Base-by-base conservation (phyloP, 2,329 filamentous ascomycete species). In the Emergomyces pasteurianus region DNA sequence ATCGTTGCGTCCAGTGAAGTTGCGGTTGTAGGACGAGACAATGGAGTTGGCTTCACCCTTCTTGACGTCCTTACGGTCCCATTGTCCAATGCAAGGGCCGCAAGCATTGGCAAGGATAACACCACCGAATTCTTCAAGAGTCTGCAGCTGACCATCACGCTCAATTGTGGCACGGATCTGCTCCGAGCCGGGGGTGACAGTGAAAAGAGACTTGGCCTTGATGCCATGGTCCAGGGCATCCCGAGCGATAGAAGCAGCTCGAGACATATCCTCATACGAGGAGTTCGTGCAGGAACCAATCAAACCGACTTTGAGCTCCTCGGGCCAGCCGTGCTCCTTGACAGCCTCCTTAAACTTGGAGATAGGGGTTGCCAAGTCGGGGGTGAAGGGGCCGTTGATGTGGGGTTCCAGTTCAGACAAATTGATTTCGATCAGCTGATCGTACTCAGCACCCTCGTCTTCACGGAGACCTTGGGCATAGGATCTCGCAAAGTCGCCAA, bases 241-340 rank as follows among this genome's bases (percentile, higher is more conserved):
- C 69, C 86, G 86, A 66, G 90, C 92, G 74, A 97, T 96, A 64
- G 89, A 91, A 64, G 92, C 92, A 67, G 88, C 90, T 67, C 94
- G 90, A 70, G 86, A 88, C 92, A 97, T 97, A 73, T 97, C 94
- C 81, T 88, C 85, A 71, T 88, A 88, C 2, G 85, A 87, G 55
- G 85, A 87, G 85, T 99, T 99, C 70, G 94, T 99, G 89, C 94
- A 99, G 71, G 92, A 96, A 68, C 94, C 94, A 71, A 99, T 97
- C 62, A 99, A 81, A 73, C 92, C 92, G 67, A 95, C 94, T 81
- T 96, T 96, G 72, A 99, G 83, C 74, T 96, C 91, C 77, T 94
- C 87, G 23, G 94, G 94, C 94, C 94, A 99, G 77, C 87, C 85
- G 81, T 99, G 96, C 72, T 87, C 86, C 81, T 95, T 91, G 72